Evolutionary conservation across 306 rosid species (phyloP).

Genomic region (Heteromeles arbutifolia): DNA sequence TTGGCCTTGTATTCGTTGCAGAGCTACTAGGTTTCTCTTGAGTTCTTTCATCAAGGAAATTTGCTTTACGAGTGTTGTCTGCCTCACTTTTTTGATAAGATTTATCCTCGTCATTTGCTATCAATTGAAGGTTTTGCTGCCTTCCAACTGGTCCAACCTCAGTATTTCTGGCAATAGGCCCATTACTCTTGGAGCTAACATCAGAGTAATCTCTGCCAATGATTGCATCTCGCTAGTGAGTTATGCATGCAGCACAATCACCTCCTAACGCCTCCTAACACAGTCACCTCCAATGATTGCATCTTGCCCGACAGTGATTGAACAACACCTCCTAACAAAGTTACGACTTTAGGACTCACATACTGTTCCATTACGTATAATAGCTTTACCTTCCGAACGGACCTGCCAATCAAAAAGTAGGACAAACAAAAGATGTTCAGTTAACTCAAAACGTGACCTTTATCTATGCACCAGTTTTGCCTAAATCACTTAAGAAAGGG

Average conservation of each 20-base stretch:
- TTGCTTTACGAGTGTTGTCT: constrained; percentile 4
- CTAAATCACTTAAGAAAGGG: neutral
- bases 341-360: constrained; percentile 67
- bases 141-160: constrained; percentile 29
- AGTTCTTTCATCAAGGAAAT: too few relatives aligned
- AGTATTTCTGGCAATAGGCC: constrained; percentile 27
- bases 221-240: constrained; percentile 1
- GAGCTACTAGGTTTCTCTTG: constrained; percentile 51
- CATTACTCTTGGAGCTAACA: constrained; percentile 30
- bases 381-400: constrained; percentile 63
- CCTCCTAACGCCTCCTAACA: constrained; percentile 96
- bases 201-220: constrained; percentile 37
- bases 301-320: constrained; percentile 30
- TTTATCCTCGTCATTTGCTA: constrained; percentile 18
- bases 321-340: constrained; percentile 72
- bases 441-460: neutral
- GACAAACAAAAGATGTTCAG: constrained; percentile 5
- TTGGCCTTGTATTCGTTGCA: constrained; percentile 59
- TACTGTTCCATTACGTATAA: constrained; percentile 48
- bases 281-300: constrained; percentile 19
- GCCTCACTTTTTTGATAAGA: constrained; percentile 3
- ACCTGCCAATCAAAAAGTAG: constrained; percentile 48
- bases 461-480: neutral
- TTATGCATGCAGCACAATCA: constrained; percentile 36
- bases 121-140: constrained; percentile 26